phyloP scores from a whole-genome alignment of 805 yeast species.

The Kodamaea laetipori region DNA sequence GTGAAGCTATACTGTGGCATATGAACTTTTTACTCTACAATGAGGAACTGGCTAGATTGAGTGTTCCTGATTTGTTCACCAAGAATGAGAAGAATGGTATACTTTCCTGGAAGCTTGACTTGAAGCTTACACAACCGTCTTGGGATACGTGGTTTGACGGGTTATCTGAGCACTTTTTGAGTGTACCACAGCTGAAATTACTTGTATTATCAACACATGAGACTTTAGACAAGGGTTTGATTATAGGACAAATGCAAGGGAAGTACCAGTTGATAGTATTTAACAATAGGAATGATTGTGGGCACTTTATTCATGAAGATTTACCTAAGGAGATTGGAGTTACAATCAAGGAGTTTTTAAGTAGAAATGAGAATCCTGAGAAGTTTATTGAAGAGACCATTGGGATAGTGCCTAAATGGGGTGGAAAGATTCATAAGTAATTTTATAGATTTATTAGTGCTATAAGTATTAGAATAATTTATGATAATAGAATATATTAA shows the following conservation, averaged over 20 bases:
- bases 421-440: slow-evolving; percentile 15
- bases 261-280: slow-evolving; percentile 86
- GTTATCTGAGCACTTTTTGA: slow-evolving; percentile 55
- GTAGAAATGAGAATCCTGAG: slow-evolving; percentile 43
- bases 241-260: slow-evolving; percentile 98
- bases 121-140: slow-evolving; percentile 58
- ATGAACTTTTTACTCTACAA: slow-evolving; percentile 55
- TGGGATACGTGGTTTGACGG: slow-evolving; percentile 87
- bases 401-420: slow-evolving; percentile 42
- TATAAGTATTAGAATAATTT: not conserved
- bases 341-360: slow-evolving; percentile 51
- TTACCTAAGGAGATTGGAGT: slow-evolving; percentile 67
- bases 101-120: slow-evolving; percentile 64
- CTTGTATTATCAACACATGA: slow-evolving; percentile 88
- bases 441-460: not conserved
- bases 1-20: slow-evolving; percentile 83
- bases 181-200: slow-evolving; percentile 55
- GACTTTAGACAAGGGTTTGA: slow-evolving; percentile 77
- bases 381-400: slow-evolving; percentile 33
- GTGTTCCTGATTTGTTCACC: slow-evolving; percentile 72
- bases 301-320: slow-evolving; percentile 97
- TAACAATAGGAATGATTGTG: slow-evolving; percentile 53
- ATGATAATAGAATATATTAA: no score
- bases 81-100: slow-evolving; percentile 18
- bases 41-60: slow-evolving; percentile 61